Percentiles rank a stretch among this genome's conserved stretches.
These are phyloP conservation scores for Pleurotus sapidus DNA, from an alignment of 768 basidiomycete genomes.

Conservation along the genomic window DNA sequence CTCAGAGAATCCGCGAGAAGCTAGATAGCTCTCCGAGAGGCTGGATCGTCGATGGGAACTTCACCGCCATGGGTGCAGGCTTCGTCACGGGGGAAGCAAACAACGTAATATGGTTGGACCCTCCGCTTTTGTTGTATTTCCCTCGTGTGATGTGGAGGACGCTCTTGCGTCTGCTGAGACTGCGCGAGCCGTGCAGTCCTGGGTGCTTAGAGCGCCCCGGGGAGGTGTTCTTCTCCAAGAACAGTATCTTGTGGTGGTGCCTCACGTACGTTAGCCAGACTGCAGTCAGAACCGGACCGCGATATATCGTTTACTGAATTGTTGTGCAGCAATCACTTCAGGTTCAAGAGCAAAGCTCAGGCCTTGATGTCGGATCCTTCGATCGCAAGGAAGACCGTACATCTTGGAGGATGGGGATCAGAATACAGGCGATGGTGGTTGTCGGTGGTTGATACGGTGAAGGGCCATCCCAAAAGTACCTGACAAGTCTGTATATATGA, in stretches of 20 bases:
- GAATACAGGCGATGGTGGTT: constrained; percentile 40
- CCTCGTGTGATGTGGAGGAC: constrained; percentile 57
- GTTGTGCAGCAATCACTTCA: constrained; percentile 29
- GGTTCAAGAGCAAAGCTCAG: constrained; percentile 20
- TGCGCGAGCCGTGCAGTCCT: constrained; percentile 37
- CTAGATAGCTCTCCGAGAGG: constrained; percentile 31
- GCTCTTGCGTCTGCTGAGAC: constrained; percentile 38
- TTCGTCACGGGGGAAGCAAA: constrained; percentile 38
- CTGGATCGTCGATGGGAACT: constrained; percentile 58
- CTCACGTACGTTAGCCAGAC: constrained; percentile 17
- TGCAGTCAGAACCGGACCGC: not conserved
- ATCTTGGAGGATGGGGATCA: constrained; percentile 49
- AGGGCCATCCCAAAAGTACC: not conserved
- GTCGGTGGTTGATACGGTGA: constrained; percentile 28
- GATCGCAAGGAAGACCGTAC: constrained; percentile 35
- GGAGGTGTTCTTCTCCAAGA: constrained; percentile 41
- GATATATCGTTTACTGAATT: not conserved
- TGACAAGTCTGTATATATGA: not conserved
- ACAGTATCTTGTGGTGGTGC: constrained; percentile 54
- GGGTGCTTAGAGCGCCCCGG: constrained; percentile 43
- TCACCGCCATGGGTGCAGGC: constrained; percentile 21
- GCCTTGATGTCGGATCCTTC: constrained; percentile 25
- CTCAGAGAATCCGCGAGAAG: constrained; percentile 21
- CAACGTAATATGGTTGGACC: constrained; percentile 65
- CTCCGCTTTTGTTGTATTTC: constrained; percentile 58